phyloP scores from a whole-genome alignment of 1,284 basidiomycete species.

The Irpex sp. region DNA sequence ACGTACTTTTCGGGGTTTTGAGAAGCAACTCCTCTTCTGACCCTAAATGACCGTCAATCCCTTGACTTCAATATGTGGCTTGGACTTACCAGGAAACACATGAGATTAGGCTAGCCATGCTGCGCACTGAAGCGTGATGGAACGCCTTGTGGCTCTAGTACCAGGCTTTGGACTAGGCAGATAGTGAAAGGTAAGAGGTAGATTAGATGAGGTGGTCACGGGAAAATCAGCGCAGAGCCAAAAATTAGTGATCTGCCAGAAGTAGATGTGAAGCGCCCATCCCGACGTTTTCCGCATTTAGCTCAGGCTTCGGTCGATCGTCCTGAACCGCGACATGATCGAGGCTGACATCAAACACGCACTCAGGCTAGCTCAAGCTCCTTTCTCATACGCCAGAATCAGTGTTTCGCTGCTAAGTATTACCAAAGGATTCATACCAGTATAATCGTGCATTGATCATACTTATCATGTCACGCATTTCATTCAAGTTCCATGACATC shows the following conservation, averaged over 20 bases:
- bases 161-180: neutral
- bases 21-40: constrained; percentile 76
- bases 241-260: neutral
- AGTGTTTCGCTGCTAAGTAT: too few species aligned
- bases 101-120: constrained; percentile 74
- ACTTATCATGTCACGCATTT: too few species aligned
- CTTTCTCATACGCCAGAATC: too few species aligned
- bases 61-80: neutral
- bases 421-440: too few species aligned
- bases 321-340: too few species aligned
- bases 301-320: too few species aligned
- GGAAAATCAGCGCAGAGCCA: neutral
- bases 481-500: too few species aligned
- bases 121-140: neutral
- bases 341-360: too few species aligned
- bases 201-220: neutral
- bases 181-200: neutral
- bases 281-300: neutral
- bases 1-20: constrained; percentile 86
- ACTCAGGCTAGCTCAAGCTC: too few species aligned
- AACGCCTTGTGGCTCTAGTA: neutral
- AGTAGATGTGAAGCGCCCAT: neutral
- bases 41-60: constrained; percentile 52
- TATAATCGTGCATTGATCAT: too few species aligned
- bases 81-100: constrained; percentile 41